These are phyloP conservation scores for Carex littledalei DNA, from an alignment of 176 grass and related monocot genomes.

Conservation along the genomic window DNA sequence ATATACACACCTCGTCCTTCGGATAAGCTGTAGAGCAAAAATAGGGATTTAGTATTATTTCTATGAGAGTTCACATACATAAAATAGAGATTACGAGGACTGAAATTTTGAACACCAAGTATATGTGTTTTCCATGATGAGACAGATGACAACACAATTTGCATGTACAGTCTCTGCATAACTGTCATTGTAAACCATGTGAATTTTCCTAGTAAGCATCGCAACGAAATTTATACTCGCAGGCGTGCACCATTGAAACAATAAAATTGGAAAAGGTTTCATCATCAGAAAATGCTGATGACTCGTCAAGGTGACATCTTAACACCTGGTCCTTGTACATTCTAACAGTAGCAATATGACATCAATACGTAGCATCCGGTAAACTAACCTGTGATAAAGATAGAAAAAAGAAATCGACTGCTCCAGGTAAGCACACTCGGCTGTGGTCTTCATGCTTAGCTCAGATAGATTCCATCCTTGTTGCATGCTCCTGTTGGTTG, in stretches of 20 bases:
- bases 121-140: neutral
- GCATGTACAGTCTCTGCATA: neutral
- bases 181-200: neutral
- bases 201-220: neutral
- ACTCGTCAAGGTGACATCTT: neutral
- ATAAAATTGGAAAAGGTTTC: neutral
- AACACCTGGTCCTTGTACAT: neutral
- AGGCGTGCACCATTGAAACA: neutral
- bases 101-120: neutral
- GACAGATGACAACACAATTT: neutral
- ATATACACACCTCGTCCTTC: slow-evolving; percentile 90
- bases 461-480: slow-evolving; percentile 84
- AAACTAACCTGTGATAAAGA: slow-evolving; percentile 81
- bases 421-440: slow-evolving; percentile 93
- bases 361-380: neutral
- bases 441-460: slow-evolving; percentile 90
- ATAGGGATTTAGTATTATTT: slow-evolving; percentile 13
- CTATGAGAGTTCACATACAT: neutral
- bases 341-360: neutral
- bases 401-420: slow-evolving; percentile 85
- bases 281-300: neutral
- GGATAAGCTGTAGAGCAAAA: slow-evolving; percentile 48
- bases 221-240: neutral
- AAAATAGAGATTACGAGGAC: neutral
- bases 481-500: slow-evolving; percentile 50